Evolutionary conservation across 176 grass and related monocot genomes (phyloP), one percentile per base, ranked within the genome.

Genomic region (Raddia distichophylla): DNA sequence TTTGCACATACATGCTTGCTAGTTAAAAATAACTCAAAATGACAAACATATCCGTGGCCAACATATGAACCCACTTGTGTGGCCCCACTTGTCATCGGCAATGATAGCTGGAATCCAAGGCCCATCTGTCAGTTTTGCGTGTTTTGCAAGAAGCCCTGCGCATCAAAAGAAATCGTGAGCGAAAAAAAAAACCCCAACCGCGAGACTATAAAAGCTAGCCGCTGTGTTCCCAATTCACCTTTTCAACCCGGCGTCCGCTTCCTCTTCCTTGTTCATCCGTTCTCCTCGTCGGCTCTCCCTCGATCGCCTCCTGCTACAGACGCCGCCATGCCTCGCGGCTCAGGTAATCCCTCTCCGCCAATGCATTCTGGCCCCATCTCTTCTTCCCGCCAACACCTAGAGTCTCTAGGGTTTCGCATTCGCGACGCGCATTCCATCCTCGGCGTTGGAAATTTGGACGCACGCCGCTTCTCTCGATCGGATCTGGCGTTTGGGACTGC

Each of bases 281-380:
- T 7, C 65, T 64, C 53, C 14, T 18, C 5, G 13, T 17, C 75
- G 27, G 33, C 73, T 73, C 74, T 74, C 59, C 67, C 67, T 78
- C 27, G 27, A 27, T 11, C 73, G 9, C 2, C 73, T 45, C 9
- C 67, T 55, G 33, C 43, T 4, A 11, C 50, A 58, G 50, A 78
- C 61, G 91, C 67, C 70, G 52, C 73, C 89, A 91, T 94, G 92
- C 1, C 92, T 91, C 89, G 89, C 65, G 89, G 92, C 86, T 86
- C 83, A 89, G 92, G 89, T 90, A 72, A 5, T 10, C 46, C 6
- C 7, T 9, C 27, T 27, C 27, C 27, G 27, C 27, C 27, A 27
- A 27, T 27, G 27, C 27, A 27, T 27, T 27, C 27, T 27, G 0
- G 27, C 27, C 5, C 11, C 10, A 10, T 56, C 2, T 27, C 27